phyloP scores from a whole-genome alignment of 208 protist genomes.

The Porcisia hertigi region DNA sequence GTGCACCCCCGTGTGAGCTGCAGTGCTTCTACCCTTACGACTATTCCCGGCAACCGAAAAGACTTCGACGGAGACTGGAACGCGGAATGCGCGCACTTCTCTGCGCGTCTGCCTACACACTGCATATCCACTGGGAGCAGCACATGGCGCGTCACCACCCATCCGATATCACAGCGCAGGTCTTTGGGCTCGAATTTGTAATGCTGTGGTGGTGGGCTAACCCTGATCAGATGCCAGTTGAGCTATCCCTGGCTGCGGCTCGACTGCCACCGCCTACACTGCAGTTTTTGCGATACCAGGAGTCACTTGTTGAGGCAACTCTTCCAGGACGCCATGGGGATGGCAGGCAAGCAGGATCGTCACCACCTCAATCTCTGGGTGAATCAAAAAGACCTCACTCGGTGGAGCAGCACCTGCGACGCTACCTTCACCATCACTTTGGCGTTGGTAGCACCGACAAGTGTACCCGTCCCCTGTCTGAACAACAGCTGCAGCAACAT shows the following conservation, averaged over 20 bases:
- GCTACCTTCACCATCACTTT: constrained; percentile 11
- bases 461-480: not conserved
- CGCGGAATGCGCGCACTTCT: constrained; percentile 26
- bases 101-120: constrained; percentile 47
- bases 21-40: constrained; percentile 19
- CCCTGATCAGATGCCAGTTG: constrained; percentile 58
- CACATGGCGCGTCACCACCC: constrained; percentile 14
- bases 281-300: constrained; percentile 10
- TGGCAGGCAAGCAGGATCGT: not conserved
- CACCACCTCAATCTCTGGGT: too few species aligned
- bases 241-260: constrained; percentile 26
- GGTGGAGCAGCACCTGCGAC: constrained; percentile 29
- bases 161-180: not conserved
- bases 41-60: constrained; percentile 17
- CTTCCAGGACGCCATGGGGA: not conserved
- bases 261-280: constrained; percentile 17
- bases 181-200: constrained; percentile 55
- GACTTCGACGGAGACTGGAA: constrained; percentile 33
- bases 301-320: not conserved
- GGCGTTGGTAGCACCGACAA: not conserved
- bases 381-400: not conserved
- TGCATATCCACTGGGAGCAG: constrained; percentile 62
- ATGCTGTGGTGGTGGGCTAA: constrained; percentile 78
- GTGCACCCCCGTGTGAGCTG: not conserved
- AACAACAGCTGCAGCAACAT: constrained; percentile 1